Base-by-base conservation (phyloP, 2,329 filamentous ascomycete species). In the Epichloe scottii region DNA sequence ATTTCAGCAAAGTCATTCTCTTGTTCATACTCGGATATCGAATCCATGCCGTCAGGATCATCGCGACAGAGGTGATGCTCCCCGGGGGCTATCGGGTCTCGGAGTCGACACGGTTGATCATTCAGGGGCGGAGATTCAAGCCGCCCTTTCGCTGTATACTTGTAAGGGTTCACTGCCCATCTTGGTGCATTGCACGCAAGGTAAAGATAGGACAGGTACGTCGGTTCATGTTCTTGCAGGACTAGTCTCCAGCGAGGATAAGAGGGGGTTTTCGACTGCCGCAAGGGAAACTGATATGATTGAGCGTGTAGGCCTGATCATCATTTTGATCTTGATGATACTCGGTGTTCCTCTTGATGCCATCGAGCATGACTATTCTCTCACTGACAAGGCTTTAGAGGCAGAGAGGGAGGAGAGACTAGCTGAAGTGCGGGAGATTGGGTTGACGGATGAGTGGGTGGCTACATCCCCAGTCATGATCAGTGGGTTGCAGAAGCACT, bases 121-220 rank as follows among this genome's bases (percentile, higher is more conserved):
- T 50, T 88, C 83, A 49, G 78, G 76, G 0, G 63, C 68, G 1
- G 84, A 87, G 60, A 75, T 89, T 17, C 73, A 72, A 23, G 54
- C 65, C 47, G 59, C 60, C 6, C 55, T 70, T 37, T 56, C 55
- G 8, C 52, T 67, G 1, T 68, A 66, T 48, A 56, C 63, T 5
- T 49, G 51, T 7, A 23, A 54, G 2, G 58, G 64, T 0, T 73
- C 72, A 15, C 80, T 82, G 55, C 88, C 89, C 0, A 66, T 82
- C 1, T 63, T 95, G 7, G 69, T 93, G 2, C 88, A 95, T 66
- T 95, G 89, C 66, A 93, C 89, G 0, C 88, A 94, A 60, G 89
- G 89, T 52, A 95, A 95, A 63, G 89, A 95, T 62, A 78, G 89
- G 2, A 70, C 68, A 51, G 66, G 66, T 65, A 53, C 48, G 55